Conservation (phyloP, 805 yeast species). For the Cyberlindnera japonica region DNA sequence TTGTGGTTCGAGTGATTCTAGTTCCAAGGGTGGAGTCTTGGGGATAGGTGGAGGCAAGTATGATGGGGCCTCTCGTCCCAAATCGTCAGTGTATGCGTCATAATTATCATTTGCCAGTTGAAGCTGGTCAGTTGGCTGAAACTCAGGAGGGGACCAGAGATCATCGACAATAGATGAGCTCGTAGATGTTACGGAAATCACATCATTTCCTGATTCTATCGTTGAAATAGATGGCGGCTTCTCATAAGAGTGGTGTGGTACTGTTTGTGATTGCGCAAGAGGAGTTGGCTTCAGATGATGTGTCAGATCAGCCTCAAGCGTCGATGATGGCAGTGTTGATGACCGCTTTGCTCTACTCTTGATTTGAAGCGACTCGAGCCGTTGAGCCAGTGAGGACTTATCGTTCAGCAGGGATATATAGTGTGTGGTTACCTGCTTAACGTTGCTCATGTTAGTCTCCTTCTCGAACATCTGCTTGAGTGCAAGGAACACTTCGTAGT, state of each 20-base stretch:
- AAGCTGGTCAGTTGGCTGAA: conserved; percentile 38
- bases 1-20: neutral
- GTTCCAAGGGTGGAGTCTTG: neutral
- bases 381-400: conserved; percentile 6
- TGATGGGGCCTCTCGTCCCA: conserved; percentile 7
- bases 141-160: conserved; percentile 37
- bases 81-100: conserved; percentile 15
- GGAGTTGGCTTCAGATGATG: conserved; percentile 10
- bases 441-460: conserved; percentile 38
- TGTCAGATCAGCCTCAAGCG: conserved; percentile 17
- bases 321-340: conserved; percentile 28
- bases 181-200: conserved; percentile 12
- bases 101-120: conserved; percentile 29
- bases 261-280: neutral
- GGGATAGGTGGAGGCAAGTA: conserved; percentile 17
- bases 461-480: conserved; percentile 34
- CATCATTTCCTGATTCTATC: conserved; percentile 4
- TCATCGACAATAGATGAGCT: conserved; percentile 24
- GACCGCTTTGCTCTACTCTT: conserved; percentile 28
- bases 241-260: conserved; percentile 4
- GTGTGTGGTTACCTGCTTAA: conserved; percentile 32
- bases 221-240: neutral
- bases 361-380: conserved; percentile 5
- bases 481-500: conserved; percentile 34
- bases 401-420: conserved; percentile 30